Base-by-base conservation (phyloP, 208 protist species). In the Crithidia fasciculata region DNA sequence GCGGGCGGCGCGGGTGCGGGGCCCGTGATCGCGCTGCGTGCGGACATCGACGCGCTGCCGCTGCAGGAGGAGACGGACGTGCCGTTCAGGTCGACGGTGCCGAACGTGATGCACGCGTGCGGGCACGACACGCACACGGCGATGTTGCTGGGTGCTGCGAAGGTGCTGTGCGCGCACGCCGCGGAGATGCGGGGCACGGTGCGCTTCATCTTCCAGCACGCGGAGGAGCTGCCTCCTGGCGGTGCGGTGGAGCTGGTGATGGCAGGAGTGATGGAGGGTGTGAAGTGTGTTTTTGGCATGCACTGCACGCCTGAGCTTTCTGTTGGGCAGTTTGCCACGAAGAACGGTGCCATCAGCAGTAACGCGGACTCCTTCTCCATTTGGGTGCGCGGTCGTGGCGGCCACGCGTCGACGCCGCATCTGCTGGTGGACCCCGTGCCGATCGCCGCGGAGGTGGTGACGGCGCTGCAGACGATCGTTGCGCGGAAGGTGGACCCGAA, bases 131-230 rank as follows among this genome's bases (percentile, higher is more conserved):
- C 86, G 13, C 86, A 91, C 73, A 85, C 82, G 19, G 81, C 86
- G 44, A 91, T 91, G 82, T 83, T 86, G 49, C 79, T 90, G 19
- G 86, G 86, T 13, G 83, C 86, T 2, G 78, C 70, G 16, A 91
- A 91, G 78, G 83, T 88, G 50, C 73, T 91, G 47, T 91, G 86
- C 72, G 73, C 70, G 28, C 71, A 81, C 65, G 62, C 45, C 43
- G 55, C 83, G n/a, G 72, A 76, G 44, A 81, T 91, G 74, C 67
- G 76, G 36, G 86, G 86, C 66, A 86, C 86, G 28, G 83, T 88
- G 47, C 86, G 86, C 28, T 91, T 91, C 60, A 78, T 91, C 54
- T 91, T 91, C 62, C 86, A 91, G 74, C 86, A 91, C 74, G 82
- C 86, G 0, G 86, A 91, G 76, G 86, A 91, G 71, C 55, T 83